Percentiles rank a stretch among this genome's conserved stretches.
Conservation (phyloP, 164 flowering plant genomes). For the Berberis vulgaris region DNA sequence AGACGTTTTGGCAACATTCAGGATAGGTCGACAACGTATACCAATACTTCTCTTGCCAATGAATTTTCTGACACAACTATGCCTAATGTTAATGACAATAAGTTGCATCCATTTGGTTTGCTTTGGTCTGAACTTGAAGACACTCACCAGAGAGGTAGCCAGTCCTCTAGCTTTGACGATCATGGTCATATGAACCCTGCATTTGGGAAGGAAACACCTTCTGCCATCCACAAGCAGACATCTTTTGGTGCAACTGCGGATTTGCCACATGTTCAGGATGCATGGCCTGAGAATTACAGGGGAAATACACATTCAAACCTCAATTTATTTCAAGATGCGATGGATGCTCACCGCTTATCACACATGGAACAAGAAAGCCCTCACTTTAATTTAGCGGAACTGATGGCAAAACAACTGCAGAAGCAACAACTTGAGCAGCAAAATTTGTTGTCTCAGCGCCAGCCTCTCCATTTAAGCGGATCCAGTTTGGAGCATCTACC, state of each 20-base stretch:
- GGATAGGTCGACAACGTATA: constrained; percentile 19
- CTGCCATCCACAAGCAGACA: constrained; percentile 16
- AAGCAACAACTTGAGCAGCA: constrained; percentile 55
- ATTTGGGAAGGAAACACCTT: constrained; percentile 24
- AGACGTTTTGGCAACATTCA: constrained; percentile 24
- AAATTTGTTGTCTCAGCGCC: constrained; percentile 27
- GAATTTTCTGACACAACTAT: constrained; percentile 25
- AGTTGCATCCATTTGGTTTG: constrained; percentile 74
- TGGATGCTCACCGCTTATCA: constrained; percentile 31
- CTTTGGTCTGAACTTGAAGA: constrained; percentile 80
- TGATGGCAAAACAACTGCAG: constrained; percentile 45
- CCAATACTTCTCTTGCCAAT: constrained; percentile 23
- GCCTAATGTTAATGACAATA: constrained; percentile 30
- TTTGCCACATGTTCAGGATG: constrained; percentile 28
- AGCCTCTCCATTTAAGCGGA: constrained; percentile 30
- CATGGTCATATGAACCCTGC: constrained; percentile 10
- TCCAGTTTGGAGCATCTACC: constrained; percentile 38
- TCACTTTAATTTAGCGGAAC: constrained; percentile 36
- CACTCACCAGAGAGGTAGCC: constrained; percentile 26
- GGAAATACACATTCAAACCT: constrained; percentile 30
- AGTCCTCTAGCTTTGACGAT: constrained; percentile 18
- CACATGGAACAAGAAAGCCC: constrained; percentile 45
- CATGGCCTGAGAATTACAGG: constrained; percentile 46
- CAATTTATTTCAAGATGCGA: constrained; percentile 25
- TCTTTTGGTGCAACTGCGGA: constrained; percentile 33